These are phyloP conservation scores for Persicaria maculosa DNA, from an alignment of 148 eudicot species.

Conservation along the genomic window DNA sequence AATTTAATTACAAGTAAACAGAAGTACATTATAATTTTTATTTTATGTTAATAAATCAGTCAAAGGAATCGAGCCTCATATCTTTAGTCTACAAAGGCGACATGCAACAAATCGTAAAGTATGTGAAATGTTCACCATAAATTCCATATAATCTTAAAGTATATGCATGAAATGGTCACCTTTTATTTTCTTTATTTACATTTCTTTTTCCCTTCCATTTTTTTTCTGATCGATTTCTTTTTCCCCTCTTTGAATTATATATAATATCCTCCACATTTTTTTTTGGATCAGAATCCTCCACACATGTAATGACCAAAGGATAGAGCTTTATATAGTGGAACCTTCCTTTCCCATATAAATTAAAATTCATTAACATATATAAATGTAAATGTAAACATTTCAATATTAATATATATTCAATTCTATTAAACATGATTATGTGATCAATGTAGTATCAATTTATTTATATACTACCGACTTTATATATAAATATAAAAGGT, in stretches of 20 bases:
- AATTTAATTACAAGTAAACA: neutral
- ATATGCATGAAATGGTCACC: neutral
- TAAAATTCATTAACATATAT: no score
- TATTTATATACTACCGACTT: no score
- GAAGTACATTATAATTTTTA: neutral
- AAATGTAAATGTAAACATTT: no score
- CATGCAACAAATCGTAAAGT: neutral
- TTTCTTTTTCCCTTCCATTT: neutral
- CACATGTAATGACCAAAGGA: neutral
- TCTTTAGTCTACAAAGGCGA: neutral
- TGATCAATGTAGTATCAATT: no score
- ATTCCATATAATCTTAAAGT: no score
- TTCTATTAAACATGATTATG: no score
- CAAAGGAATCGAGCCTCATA: neutral
- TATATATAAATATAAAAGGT: no score
- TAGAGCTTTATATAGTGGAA: slow-evolving; percentile 1
- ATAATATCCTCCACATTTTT: no score
- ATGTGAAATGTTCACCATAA: neutral
- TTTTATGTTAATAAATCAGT: neutral
- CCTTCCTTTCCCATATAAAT: neutral
- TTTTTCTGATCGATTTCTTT: no score
- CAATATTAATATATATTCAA: no score
- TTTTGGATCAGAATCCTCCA: neutral
- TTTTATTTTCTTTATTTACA: neutral
- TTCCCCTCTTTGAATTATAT: no score